Evolutionary conservation across 2,329 filamentous ascomycete genomes (phyloP).

Genomic region (Didymellaceae sp.): DNA sequence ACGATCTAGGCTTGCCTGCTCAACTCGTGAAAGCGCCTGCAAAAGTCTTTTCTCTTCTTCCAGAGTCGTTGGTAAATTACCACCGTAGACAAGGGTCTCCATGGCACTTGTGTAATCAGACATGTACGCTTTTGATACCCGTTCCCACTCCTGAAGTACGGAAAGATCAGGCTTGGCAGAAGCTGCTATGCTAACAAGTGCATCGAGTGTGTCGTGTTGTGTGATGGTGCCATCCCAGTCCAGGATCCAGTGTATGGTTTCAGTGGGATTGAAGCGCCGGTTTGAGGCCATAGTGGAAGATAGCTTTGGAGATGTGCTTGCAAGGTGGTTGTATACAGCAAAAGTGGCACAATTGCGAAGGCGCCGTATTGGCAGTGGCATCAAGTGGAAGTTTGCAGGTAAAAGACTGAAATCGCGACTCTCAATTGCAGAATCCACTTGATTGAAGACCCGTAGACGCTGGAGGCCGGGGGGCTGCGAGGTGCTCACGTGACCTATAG

Average conservation of each 20-base stretch:
- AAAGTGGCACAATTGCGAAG: background rate
- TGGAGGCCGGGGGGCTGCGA: no score
- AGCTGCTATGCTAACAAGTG: conserved; percentile 50
- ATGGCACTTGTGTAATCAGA: conserved; percentile 48
- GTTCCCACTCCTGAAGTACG: conserved; percentile 43
- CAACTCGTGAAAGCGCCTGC: conserved; percentile 45
- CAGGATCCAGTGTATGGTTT: conserved; percentile 48
- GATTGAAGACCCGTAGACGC: no score
- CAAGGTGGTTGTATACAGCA: background rate
- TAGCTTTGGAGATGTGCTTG: background rate
- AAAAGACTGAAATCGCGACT: background rate
- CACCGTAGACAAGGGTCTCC: conserved; percentile 31
- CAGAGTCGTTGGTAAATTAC: conserved; percentile 37
- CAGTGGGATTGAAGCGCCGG: background rate
- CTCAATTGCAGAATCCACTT: background rate
- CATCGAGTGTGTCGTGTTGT: conserved; percentile 52
- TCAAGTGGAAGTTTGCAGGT: background rate
- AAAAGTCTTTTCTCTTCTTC: conserved; percentile 49
- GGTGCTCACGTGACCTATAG: conserved; percentile 9
- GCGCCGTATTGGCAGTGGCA: background rate
- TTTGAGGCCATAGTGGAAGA: conserved; percentile 22
- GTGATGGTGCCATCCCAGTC: conserved; percentile 59
- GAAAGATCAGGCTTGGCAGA: conserved; percentile 31
- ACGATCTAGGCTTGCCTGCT: conserved; percentile 50
- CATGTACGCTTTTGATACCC: conserved; percentile 50